Percentiles rank a stretch among this genome's conserved stretches.
Conservation (phyloP, 768 basidiomycete genomes). For the Lentinula sp. region DNA sequence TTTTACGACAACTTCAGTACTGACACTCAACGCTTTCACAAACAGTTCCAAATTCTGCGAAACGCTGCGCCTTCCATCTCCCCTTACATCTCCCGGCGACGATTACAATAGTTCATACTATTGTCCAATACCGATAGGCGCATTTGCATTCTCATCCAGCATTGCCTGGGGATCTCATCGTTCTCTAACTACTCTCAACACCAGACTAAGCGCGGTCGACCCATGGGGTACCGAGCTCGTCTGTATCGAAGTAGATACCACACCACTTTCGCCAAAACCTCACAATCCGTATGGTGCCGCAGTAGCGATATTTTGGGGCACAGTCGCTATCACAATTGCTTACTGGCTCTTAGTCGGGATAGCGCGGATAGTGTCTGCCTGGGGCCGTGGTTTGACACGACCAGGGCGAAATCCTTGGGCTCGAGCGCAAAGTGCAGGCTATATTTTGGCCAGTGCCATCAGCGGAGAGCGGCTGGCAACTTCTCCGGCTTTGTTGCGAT, state of each 20-base stretch:
- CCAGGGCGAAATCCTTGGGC: slow-evolving; percentile 60
- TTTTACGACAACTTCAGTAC: slow-evolving; percentile 75
- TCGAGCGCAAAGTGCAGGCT: slow-evolving; percentile 76
- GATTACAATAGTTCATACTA: slow-evolving; percentile 36
- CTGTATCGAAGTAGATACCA: slow-evolving; percentile 74
- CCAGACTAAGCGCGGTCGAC: slow-evolving; percentile 85
- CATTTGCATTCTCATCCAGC: slow-evolving; percentile 74
- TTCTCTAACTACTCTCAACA: slow-evolving; percentile 77
- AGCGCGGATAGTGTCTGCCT: slow-evolving; percentile 80
- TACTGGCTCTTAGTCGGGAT: slow-evolving; percentile 82
- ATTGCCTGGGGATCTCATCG: slow-evolving; percentile 62
- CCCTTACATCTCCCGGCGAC: slow-evolving; percentile 39
- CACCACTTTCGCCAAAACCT: slow-evolving; percentile 63
- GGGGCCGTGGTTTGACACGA: slow-evolving; percentile 65
- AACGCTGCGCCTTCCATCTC: slow-evolving; percentile 72
- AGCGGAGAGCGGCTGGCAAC: slow-evolving; percentile 86
- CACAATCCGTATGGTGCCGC: slow-evolving; percentile 62
- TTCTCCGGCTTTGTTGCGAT: slow-evolving; percentile 82
- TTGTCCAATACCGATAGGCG: slow-evolving; percentile 77
- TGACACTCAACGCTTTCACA: slow-evolving; percentile 70
- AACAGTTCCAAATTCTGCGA: slow-evolving; percentile 74
- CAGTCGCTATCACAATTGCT: slow-evolving; percentile 64
- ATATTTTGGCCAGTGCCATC: slow-evolving; percentile 86
- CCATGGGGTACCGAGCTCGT: slow-evolving; percentile 75
- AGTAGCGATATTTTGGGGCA: slow-evolving; percentile 63